A percentile compares a stretch with the other conserved stretches of the same genome.
phyloP scores from a whole-genome alignment of 2,329 filamentous ascomycete genomes.

The Lithohypha guttulata region DNA sequence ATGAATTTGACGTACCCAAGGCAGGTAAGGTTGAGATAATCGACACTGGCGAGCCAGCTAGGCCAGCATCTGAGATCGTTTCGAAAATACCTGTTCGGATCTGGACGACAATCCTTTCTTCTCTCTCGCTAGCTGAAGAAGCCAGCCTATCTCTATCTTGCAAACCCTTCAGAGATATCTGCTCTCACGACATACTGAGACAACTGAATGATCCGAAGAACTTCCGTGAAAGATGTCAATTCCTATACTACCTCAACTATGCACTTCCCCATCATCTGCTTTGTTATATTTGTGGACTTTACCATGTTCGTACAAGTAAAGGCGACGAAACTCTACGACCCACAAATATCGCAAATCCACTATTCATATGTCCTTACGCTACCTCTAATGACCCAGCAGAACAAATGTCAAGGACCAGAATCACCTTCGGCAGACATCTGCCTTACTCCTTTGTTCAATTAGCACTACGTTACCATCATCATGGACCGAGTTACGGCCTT shows the following conservation, averaged over 20 bases:
- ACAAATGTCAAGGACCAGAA: conserved; percentile 40
- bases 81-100: conserved; percentile 35
- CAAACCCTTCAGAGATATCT: conserved; percentile 35
- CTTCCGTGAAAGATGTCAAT: conserved; percentile 36
- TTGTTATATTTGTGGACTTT: conserved; percentile 47
- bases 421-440: conserved; percentile 45
- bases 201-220: conserved; percentile 35
- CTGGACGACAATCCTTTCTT: conserved; percentile 36
- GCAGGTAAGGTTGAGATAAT: conserved; percentile 16
- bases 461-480: conserved; percentile 39
- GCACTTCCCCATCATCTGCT: conserved; percentile 46
- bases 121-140: conserved; percentile 36
- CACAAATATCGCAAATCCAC: conserved; percentile 43
- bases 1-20: conserved; percentile 11
- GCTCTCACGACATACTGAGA: conserved; percentile 33
- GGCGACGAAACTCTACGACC: conserved; percentile 46
- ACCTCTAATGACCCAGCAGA: conserved; percentile 33
- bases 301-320: conserved; percentile 43
- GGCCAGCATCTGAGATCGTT: conserved; percentile 24
- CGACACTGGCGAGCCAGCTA: conserved; percentile 24
- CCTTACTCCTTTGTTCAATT: conserved; percentile 51
- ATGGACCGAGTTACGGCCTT: conserved; percentile 40
- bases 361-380: conserved; percentile 46
- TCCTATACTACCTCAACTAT: conserved; percentile 42
- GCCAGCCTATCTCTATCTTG: conserved; percentile 41